Evolutionary conservation across 192 early-diverging fungal species (phyloP), one percentile per base, ranked within the genome.

Genomic region (Phlyctochytrium planicorne): DNA sequence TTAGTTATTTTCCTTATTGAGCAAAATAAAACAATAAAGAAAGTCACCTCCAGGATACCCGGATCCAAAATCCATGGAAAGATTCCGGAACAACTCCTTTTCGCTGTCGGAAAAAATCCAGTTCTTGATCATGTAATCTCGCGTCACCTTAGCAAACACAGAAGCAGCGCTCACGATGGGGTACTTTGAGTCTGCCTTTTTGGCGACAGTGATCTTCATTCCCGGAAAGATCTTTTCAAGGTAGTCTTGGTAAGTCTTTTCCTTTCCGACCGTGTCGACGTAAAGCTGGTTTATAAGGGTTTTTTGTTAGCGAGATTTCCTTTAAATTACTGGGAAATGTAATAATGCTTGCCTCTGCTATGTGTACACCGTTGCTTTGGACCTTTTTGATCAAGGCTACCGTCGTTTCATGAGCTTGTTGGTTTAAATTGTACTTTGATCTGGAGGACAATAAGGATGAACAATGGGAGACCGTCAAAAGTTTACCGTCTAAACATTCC

Each of bases 261-360:
- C 91, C 1, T 93, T 91, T 0, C 97, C 97, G 25, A 99, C 96
- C 0, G 97, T 97, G 75, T 99, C 97, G 1, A 99, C 84, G 76
- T 88, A 98, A 35, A 98, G 87, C 78, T 88, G 10, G 6, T 12
- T 6, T 20, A 25, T 57, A 24, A 10, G 55, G 27, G 10, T 50
- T 14, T 14, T 50, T 50, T 50, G 10, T 10, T 10, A 10, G 40
- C 55, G 27, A 57, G 12, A 14, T 24, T 24, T 12, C 16, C 16
- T 12, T 57, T 10, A 6, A 20, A 17, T 33, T 30, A 31, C 10
- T 20, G 10, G 20, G 20, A 47, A 20, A 20, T 20, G 20, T 6
- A 34, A n/a, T 20, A 60, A 29, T 12, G n/a, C 27, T 32, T 68
- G 91, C 89, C 77, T 95, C 89, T 23, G 70, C 78, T 10, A 99